These are phyloP conservation scores for Oemleria cerasiformis DNA, from an alignment of 306 rosid genomes.

Conservation along the genomic window DNA sequence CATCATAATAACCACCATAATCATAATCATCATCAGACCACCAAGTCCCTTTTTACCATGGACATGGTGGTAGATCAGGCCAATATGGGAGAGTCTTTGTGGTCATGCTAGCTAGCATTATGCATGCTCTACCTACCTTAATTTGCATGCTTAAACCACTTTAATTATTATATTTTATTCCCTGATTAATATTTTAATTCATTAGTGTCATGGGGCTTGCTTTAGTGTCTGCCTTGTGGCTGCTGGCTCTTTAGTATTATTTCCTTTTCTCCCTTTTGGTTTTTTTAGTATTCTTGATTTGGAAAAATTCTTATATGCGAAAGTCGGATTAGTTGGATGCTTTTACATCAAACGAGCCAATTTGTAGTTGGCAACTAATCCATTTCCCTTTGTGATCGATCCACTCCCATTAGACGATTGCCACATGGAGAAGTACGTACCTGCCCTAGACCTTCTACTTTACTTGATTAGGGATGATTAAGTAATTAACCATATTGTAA, in stretches of 20 bases:
- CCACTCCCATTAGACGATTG: too few relatives aligned
- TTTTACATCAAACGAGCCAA: too few relatives aligned
- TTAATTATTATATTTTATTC: slow-evolving; percentile 15
- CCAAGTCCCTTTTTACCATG: slow-evolving; percentile 68
- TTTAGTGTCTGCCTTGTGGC: slow-evolving; percentile 30
- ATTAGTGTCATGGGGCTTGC: slow-evolving; percentile 45
- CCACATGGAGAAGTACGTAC: too few relatives aligned
- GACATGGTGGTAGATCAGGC: slow-evolving; percentile 56
- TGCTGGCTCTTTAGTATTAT: neutral
- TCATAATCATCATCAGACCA: slow-evolving; percentile 10
- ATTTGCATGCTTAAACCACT: slow-evolving; percentile 19
- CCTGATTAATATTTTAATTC: neutral
- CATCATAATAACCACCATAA: neutral
- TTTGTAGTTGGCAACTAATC: too few relatives aligned
- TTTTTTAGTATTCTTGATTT: neutral
- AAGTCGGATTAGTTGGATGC: too few relatives aligned
- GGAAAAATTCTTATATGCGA: too few relatives aligned
- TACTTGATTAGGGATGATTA: slow-evolving; percentile 35
- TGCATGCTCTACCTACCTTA: slow-evolving; percentile 5
- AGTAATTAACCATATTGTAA: slow-evolving; percentile 38
- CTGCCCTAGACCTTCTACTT: neutral
- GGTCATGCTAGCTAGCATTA: slow-evolving; percentile 53
- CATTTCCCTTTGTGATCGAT: too few relatives aligned
- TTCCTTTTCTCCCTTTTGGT: neutral
- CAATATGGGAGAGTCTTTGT: slow-evolving; percentile 62